phyloP scores from a whole-genome alignment of 805 yeast species.

The Kuraishia piskuri region DNA sequence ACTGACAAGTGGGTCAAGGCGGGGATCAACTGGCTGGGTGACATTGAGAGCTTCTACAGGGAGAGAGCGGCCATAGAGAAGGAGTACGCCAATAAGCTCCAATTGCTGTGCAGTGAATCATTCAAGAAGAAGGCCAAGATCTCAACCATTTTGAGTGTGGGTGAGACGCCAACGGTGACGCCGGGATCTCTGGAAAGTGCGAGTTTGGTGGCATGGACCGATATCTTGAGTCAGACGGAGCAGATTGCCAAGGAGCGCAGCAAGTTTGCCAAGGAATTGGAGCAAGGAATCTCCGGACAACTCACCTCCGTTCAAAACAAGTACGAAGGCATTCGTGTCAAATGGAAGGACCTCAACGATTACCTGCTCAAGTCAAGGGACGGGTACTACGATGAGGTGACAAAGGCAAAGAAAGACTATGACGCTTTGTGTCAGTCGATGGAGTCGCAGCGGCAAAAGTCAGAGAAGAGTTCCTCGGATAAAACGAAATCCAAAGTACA shows the following conservation, averaged over 20 bases:
- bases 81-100: slow-evolving; percentile 69
- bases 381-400: slow-evolving; percentile 44
- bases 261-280: slow-evolving; percentile 51
- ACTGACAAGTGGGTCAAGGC: slow-evolving; percentile 74
- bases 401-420: slow-evolving; percentile 64
- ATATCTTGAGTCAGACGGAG: slow-evolving; percentile 78
- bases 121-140: slow-evolving; percentile 68
- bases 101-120: slow-evolving; percentile 55
- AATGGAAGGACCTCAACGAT: slow-evolving; percentile 53
- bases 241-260: slow-evolving; percentile 59
- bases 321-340: slow-evolving; percentile 43
- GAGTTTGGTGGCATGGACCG: slow-evolving; percentile 83
- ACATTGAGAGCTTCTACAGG: slow-evolving; percentile 73
- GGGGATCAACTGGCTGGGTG: slow-evolving; percentile 68
- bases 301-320: slow-evolving; percentile 43
- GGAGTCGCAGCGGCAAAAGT: slow-evolving; percentile 72
- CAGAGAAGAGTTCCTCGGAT: slow-evolving; percentile 47
- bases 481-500: slow-evolving; percentile 42
- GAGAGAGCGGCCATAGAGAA: slow-evolving; percentile 78
- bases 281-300: slow-evolving; percentile 52
- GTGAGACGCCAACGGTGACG: slow-evolving; percentile 82
- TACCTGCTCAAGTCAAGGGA: slow-evolving; percentile 40
- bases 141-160: slow-evolving; percentile 69
- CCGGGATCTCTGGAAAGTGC: slow-evolving; percentile 95
- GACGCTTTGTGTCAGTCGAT: slow-evolving; percentile 73